These are phyloP conservation scores for Gossypium lobatum DNA, from an alignment of 441 rosid species.

Conservation along the genomic window DNA sequence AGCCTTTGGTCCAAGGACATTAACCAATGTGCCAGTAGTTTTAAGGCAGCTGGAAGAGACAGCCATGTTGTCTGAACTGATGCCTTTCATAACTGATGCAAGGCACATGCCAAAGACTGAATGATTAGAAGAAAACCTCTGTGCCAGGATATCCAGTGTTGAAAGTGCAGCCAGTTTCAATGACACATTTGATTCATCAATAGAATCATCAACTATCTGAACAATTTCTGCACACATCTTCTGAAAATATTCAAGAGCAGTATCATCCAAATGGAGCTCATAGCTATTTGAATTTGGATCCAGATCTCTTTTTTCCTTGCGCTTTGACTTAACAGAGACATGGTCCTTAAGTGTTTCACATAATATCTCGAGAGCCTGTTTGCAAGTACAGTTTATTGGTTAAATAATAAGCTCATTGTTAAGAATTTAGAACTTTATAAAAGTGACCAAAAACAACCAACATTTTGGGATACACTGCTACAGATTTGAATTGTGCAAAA, in stretches of 20 bases:
- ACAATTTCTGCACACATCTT: constrained; percentile 66
- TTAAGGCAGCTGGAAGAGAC: constrained; percentile 78
- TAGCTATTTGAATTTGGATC: constrained; percentile 26
- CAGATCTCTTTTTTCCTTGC: constrained; percentile 36
- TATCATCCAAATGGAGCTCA: constrained; percentile 62
- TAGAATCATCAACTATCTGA: constrained; percentile 47
- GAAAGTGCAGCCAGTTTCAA: constrained; percentile 72
- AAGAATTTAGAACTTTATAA: neutral
- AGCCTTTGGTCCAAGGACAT: constrained; percentile 86
- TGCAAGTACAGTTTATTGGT: constrained; percentile 10
- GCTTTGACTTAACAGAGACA: constrained; percentile 39
- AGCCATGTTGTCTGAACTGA: constrained; percentile 50
- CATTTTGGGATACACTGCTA: neutral
- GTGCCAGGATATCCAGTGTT: constrained; percentile 70
- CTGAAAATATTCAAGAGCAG: constrained; percentile 46
- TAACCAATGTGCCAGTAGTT: constrained; percentile 67
- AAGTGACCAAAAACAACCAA: neutral
- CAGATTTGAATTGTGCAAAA: neutral
- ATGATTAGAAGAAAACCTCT: constrained; percentile 58
- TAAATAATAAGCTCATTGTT: neutral
- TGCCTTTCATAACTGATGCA: constrained; percentile 53
- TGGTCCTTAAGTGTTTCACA: constrained; percentile 59
- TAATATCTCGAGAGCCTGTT: constrained; percentile 80
- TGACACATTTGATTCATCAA: constrained; percentile 46
- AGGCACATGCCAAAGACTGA: constrained; percentile 72